A percentile compares a stretch with the other conserved stretches of the same genome.
Evolutionary conservation across 306 rosid species (phyloP).

Genomic region (Parietaria judaica): DNA sequence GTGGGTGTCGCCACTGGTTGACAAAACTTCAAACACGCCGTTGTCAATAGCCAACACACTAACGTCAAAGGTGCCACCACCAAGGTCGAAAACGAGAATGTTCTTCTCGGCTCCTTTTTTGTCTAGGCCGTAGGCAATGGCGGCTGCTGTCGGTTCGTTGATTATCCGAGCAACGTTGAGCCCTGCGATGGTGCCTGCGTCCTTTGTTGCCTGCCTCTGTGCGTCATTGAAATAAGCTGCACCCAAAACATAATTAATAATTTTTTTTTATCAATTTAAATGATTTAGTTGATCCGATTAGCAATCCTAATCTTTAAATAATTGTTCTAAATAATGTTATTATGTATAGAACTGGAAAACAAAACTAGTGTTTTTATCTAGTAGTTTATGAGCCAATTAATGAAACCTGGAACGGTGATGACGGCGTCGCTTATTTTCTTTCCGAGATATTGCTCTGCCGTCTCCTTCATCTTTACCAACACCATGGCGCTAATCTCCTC

Average conservation of each 20-base stretch:
- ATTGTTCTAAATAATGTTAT: no score
- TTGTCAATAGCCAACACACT: no score
- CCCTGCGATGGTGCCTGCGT: no score
- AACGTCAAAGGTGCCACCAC: no score
- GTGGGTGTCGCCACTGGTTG: background rate
- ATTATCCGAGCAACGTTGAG: background rate
- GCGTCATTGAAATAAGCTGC: no score
- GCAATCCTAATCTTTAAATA: no score
- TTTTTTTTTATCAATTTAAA: no score
- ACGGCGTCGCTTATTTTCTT: background rate
- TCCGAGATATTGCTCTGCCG: background rate
- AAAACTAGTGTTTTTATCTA: no score
- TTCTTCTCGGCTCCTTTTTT: background rate
- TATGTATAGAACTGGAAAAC: no score
- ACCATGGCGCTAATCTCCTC: background rate
- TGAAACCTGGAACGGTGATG: background rate
- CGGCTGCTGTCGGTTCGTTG: background rate
- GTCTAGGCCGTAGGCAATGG: background rate
- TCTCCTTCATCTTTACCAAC: background rate
- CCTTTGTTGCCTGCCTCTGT: no score
- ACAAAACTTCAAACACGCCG: background rate
- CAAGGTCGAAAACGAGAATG: background rate
- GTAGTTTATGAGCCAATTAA: background rate
- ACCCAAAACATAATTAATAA: no score
- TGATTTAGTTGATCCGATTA: no score